These are phyloP conservation scores for Rehmannia glutinosa DNA, from an alignment of 257 asterid genomes.

Conservation along the genomic window DNA sequence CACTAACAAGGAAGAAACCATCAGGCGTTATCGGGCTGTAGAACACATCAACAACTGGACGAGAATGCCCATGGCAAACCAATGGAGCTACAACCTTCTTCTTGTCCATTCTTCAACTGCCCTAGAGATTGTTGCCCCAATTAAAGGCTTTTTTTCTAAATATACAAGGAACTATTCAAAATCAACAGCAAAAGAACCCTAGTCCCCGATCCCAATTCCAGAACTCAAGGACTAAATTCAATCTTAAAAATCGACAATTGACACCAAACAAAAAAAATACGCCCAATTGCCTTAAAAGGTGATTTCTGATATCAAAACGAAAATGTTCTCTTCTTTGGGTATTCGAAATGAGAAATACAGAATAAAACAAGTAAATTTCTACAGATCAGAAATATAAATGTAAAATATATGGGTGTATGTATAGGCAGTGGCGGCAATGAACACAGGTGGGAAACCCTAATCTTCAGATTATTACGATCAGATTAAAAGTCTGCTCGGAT, in stretches of 20 bases:
- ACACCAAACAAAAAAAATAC: constrained; percentile 30
- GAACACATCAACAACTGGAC: constrained; percentile 96
- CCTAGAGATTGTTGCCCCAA: not conserved
- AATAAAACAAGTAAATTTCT: constrained; percentile 9
- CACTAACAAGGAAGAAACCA: constrained; percentile 95
- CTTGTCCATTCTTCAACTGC: constrained; percentile 65
- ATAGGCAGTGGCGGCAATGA: constrained; percentile 48
- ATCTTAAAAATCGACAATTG: constrained; percentile 33
- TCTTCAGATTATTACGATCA: constrained; percentile 22
- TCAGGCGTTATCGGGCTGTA: constrained; percentile 96
- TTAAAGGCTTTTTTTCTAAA: not conserved
- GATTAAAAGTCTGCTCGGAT: constrained; percentile 31
- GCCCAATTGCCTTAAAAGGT: constrained; percentile 25
- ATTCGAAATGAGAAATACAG: not conserved
- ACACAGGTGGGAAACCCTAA: constrained; percentile 75
- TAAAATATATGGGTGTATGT: constrained; percentile 17
- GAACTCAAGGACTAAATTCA: constrained; percentile 24
- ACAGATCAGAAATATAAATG: constrained; percentile 24
- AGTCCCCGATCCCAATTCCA: constrained; percentile 38
- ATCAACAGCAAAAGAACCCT: constrained; percentile 20
- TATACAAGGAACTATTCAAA: constrained; percentile 17
- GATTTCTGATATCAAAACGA: constrained; percentile 9
- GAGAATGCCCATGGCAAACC: constrained; percentile 98
- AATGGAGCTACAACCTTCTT: constrained; percentile 85
- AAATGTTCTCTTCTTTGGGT: not conserved